phyloP scores from a whole-genome alignment of 2,329 filamentous ascomycete species.

The Sporothrix brunneoviolacea region DNA sequence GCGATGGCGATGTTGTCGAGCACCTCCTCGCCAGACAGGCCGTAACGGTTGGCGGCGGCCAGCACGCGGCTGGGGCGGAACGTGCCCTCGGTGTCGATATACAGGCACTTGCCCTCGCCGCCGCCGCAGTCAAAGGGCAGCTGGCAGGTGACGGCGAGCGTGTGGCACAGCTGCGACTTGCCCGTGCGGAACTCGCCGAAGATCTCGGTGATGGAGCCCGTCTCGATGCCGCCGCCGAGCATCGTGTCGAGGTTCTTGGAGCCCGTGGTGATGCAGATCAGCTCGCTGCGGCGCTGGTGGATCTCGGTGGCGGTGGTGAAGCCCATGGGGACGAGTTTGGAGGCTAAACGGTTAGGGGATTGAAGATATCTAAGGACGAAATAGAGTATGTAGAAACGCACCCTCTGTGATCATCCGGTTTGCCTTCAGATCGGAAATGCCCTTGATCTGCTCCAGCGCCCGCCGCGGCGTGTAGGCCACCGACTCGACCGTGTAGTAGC shows the following conservation, averaged over 20 bases:
- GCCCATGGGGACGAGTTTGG: slow-evolving; percentile 95
- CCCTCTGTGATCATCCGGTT: slow-evolving; percentile 86
- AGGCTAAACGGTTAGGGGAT: slow-evolving; percentile 65
- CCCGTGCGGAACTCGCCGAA: slow-evolving; percentile 98
- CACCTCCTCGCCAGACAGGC: slow-evolving; percentile 92
- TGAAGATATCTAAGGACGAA: neutral
- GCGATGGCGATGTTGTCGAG: slow-evolving; percentile 98
- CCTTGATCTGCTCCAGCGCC: slow-evolving; percentile 88
- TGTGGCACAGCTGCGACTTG: slow-evolving; percentile 98
- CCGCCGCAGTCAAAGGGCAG: slow-evolving; percentile 98
- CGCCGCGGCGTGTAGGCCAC: slow-evolving; percentile 86
- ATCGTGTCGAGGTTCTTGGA: slow-evolving; percentile 96
- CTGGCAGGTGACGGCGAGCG: slow-evolving; percentile 95
- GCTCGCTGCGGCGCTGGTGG: slow-evolving; percentile 91
- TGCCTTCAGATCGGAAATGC: slow-evolving; percentile 95
- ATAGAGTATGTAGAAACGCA: no score
- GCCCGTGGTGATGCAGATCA: slow-evolving; percentile 96
- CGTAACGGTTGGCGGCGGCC: slow-evolving; percentile 88
- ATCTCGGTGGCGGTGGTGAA: slow-evolving; percentile 99
- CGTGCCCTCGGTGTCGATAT: slow-evolving; percentile 97
- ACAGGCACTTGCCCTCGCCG: slow-evolving; percentile 95
- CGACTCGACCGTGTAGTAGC: slow-evolving; percentile 91
- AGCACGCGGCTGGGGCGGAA: slow-evolving; percentile 88
- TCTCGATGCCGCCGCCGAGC: slow-evolving; percentile 89
- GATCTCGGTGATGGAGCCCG: slow-evolving; percentile 94